These are phyloP conservation scores for Aspergillus caelatus DNA, from an alignment of 2,329 filamentous ascomycete genomes.

Conservation along the genomic window DNA sequence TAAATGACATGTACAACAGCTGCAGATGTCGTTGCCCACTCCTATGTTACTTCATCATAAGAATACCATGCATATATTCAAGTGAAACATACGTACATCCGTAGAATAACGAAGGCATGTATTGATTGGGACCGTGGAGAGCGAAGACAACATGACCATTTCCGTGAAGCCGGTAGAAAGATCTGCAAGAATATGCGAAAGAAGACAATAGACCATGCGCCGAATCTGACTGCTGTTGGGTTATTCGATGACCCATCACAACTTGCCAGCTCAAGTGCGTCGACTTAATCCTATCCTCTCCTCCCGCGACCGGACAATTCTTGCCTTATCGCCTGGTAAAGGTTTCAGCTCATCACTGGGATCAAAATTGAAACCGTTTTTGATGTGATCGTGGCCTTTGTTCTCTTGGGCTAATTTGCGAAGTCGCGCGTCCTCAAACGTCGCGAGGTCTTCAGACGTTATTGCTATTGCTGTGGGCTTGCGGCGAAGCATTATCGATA, in stretches of 20 bases:
- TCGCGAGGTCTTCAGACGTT: slow-evolving; percentile 50
- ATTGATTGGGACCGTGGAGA: background rate
- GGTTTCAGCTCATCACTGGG: slow-evolving; percentile 55
- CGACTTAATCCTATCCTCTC: slow-evolving; percentile 47
- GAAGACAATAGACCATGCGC: background rate
- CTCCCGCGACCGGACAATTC: slow-evolving; percentile 50
- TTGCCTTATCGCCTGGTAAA: slow-evolving; percentile 51
- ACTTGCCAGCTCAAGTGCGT: slow-evolving; percentile 18
- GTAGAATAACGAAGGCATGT: background rate
- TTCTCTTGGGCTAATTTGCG: slow-evolving; percentile 34
- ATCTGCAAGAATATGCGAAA: background rate
- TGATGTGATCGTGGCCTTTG: slow-evolving; percentile 25
- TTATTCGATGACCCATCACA: background rate
- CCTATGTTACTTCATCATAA: background rate
- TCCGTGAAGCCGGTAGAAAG: background rate
- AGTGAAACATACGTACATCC: background rate
- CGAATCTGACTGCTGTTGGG: background rate
- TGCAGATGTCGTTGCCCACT: background rate
- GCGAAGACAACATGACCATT: background rate
- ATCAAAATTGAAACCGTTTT: slow-evolving; percentile 37
- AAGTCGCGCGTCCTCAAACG: slow-evolving; percentile 49
- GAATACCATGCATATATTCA: background rate
- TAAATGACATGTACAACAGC: background rate
- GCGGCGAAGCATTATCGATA: slow-evolving; percentile 51
- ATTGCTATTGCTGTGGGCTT: slow-evolving; percentile 55